phyloP scores from a whole-genome alignment of 768 basidiomycete genomes.

The Paxillus involutus region DNA sequence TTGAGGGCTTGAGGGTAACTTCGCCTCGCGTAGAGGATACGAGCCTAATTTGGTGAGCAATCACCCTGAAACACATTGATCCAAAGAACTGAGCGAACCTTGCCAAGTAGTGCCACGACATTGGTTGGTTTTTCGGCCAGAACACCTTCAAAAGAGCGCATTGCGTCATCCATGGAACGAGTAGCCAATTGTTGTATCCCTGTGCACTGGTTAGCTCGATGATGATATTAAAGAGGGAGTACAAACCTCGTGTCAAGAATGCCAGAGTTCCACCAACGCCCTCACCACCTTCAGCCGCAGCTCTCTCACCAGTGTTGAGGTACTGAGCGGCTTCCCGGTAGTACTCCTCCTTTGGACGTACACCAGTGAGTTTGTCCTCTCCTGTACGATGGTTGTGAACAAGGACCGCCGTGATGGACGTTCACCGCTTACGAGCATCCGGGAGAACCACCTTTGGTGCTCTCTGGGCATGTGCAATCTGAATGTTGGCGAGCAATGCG shows the following conservation, averaged over 20 bases:
- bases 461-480: constrained; percentile 73
- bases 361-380: constrained; percentile 59
- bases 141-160: constrained; percentile 79
- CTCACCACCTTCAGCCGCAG: constrained; percentile 58
- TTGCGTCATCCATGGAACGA: constrained; percentile 78
- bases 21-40: constrained; percentile 80
- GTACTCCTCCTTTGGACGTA: constrained; percentile 66
- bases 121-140: constrained; percentile 81
- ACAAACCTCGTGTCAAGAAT: constrained; percentile 66
- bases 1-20: constrained; percentile 79
- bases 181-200: constrained; percentile 83
- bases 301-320: constrained; percentile 61
- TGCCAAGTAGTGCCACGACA: constrained; percentile 82
- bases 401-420: background rate
- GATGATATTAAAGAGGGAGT: background rate
- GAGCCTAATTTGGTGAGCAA: constrained; percentile 49
- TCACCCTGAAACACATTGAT: background rate
- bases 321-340: constrained; percentile 67
- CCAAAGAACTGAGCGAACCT: constrained; percentile 46
- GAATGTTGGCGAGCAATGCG: constrained; percentile 82
- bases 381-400: constrained; percentile 37
- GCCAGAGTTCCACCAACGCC: constrained; percentile 54
- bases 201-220: constrained; percentile 26
- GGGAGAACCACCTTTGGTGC: constrained; percentile 80
- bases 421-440: constrained; percentile 61